These are phyloP conservation scores for Aspergillus vadensis DNA, from an alignment of 2,329 filamentous ascomycete genomes.

Conservation along the genomic window DNA sequence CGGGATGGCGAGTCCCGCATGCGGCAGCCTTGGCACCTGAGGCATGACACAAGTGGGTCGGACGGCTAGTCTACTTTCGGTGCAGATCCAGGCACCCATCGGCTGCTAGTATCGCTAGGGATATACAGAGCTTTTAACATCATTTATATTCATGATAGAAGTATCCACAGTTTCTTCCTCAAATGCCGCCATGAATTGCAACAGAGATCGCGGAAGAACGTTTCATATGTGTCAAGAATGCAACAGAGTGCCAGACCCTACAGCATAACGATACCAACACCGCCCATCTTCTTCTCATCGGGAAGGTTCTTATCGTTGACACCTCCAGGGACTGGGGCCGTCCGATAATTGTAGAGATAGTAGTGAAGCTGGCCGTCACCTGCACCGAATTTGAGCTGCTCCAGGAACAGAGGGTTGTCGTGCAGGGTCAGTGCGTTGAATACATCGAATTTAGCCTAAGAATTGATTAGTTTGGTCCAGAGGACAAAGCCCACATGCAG, in stretches of 20 bases:
- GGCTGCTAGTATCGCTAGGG: no score
- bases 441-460: slow-evolving; percentile 78
- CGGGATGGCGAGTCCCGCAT: slow-evolving; percentile 21
- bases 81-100: neutral
- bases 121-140: neutral
- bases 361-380: slow-evolving; percentile 95
- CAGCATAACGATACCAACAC: slow-evolving; percentile 86
- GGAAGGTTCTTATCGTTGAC: slow-evolving; percentile 77
- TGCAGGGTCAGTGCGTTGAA: slow-evolving; percentile 94
- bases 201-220: slow-evolving; percentile 6
- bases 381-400: slow-evolving; percentile 90
- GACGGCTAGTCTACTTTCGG: neutral
- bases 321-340: slow-evolving; percentile 80
- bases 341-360: slow-evolving; percentile 96
- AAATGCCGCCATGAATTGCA: neutral
- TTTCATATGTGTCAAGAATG: neutral
- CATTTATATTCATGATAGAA: neutral
- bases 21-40: slow-evolving; percentile 20
- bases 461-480: neutral
- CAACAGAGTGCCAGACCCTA: slow-evolving; percentile 40
- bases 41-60: slow-evolving; percentile 9
- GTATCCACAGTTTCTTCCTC: slow-evolving; percentile 2
- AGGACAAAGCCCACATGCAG: no score
- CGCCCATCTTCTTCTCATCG: slow-evolving; percentile 76
- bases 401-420: slow-evolving; percentile 91